phyloP scores from a whole-genome alignment of 2,329 filamentous ascomycete genomes.

The Penicillium sp. region DNA sequence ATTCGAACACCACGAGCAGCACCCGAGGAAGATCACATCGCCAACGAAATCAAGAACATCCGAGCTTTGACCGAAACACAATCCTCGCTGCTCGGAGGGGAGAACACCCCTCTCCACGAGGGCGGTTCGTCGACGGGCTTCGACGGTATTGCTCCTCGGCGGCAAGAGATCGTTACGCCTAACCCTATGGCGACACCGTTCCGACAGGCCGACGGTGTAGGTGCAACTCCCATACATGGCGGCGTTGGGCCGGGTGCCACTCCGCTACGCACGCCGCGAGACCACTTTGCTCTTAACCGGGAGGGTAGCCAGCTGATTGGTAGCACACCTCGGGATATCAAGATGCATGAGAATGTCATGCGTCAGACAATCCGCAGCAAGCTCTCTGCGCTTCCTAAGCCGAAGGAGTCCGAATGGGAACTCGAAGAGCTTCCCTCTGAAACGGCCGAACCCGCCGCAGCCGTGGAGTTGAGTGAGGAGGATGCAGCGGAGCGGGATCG shows the following conservation, averaged over 20 bases:
- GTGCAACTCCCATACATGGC: conserved; percentile 59
- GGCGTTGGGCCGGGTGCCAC: conserved; percentile 69
- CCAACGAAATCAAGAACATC: conserved; percentile 94
- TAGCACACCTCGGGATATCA: conserved; percentile 72
- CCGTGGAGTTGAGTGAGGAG: conserved; percentile 56
- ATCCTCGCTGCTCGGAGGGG: conserved; percentile 85
- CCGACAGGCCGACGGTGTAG: conserved; percentile 60
- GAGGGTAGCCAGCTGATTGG: conserved; percentile 63
- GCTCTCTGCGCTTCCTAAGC: conserved; percentile 79
- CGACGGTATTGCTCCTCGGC: conserved; percentile 74
- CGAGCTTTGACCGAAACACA: conserved; percentile 87
- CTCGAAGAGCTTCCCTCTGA: conserved; percentile 81
- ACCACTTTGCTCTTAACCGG: conserved; percentile 78
- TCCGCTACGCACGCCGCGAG: conserved; percentile 80
- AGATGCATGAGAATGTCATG: conserved; percentile 63
- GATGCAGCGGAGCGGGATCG: conserved; percentile 71
- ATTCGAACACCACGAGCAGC: conserved; percentile 89
- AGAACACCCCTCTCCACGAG: conserved; percentile 85
- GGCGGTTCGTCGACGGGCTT: conserved; percentile 80
- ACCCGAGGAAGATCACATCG: conserved; percentile 88
- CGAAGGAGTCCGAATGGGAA: conserved; percentile 91
- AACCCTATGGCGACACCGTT: conserved; percentile 93
- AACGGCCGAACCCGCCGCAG: conserved; percentile 54
- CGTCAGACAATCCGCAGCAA: conserved; percentile 60
- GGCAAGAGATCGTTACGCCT: conserved; percentile 79